Evolutionary conservation across 441 rosid genomes (phyloP), one percentile per base, ranked within the genome.

Genomic region (Erysimum cheiri): DNA sequence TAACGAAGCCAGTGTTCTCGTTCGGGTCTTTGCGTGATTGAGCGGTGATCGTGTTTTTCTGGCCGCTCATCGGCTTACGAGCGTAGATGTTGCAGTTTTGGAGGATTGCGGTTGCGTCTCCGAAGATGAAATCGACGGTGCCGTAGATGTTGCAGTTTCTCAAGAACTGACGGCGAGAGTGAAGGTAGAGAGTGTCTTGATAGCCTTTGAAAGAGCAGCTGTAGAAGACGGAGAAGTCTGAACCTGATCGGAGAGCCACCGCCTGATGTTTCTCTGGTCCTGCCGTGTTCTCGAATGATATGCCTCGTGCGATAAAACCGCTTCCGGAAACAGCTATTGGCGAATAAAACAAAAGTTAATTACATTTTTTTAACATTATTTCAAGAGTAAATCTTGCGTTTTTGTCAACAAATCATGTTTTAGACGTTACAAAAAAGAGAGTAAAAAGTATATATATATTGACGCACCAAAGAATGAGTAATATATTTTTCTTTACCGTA

Each of bases 151-250:
- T 64, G 39, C 92, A 85, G 72, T 81, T 64, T n/a, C 87, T 84
- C 65, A 85, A 85, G 85, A 85, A 87, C 50, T 87, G 91, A 52
- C 89, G 87, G 26, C 82, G 69, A 26, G 89, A 55, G 67, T 87
- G 85, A 44, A 83, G 87, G 59, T 87, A 87, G 32, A 87, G 76
- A 15, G 91, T 87, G 68, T 87, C 89, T 70, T 87, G 91, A 69
- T 85, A 87, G 28, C 89, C 87, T 75, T 67, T 80, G 82, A 87
- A 80, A 79, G 87, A 72, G 58, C 89, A 85, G 24, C 54, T 36
- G 68, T 85, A 82, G 78, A 81, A 85, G 14, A 87, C 85, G 0
- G 87, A 77, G 76, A 80, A 79, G 43, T 87, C 89, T 36, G 91
- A 82, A 46, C 87, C 84, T 17, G 91, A 87, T 3, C 89, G 86